A percentile compares a stretch with the other conserved stretches of the same genome.
These are phyloP conservation scores for Talaromyces proteolyticus DNA, from an alignment of 495 filamentous ascomycete species.

Conservation along the genomic window DNA sequence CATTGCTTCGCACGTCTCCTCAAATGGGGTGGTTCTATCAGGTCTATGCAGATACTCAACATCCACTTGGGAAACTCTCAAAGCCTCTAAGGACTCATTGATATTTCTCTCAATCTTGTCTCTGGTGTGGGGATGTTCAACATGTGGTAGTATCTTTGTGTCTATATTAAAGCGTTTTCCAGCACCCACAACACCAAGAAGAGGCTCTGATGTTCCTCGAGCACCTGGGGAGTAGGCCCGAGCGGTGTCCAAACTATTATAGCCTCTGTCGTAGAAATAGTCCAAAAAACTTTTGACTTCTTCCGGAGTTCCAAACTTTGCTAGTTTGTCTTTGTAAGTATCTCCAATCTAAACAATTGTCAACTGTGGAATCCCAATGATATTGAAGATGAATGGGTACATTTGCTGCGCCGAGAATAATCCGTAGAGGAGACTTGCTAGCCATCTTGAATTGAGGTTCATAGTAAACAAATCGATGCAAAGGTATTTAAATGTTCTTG, in stretches of 20 bases:
- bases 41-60: constrained; percentile 37
- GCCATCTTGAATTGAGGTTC: constrained; percentile 1
- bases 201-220: constrained; percentile 13
- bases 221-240: constrained; percentile 14
- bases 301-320: constrained; percentile 12
- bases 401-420: constrained; percentile 1
- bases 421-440: not conserved
- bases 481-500: too few relatives aligned
- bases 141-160: constrained; percentile 16
- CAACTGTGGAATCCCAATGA: not conserved
- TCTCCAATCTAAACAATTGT: constrained; percentile 2
- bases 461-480: too few relatives aligned
- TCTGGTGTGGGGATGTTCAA: constrained; percentile 11
- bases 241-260: constrained; percentile 19
- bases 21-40: constrained; percentile 33
- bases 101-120: constrained; percentile 19
- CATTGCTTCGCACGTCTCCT: constrained; percentile 33
- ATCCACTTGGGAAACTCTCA: constrained; percentile 18
- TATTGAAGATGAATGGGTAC: not conserved
- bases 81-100: constrained; percentile 13
- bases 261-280: constrained; percentile 14
- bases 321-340: constrained; percentile 8
- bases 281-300: constrained; percentile 14
- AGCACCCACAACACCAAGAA: constrained; percentile 10
- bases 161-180: constrained; percentile 13